Percentiles rank a stretch among this genome's conserved stretches.
Evolutionary conservation across 2,329 filamentous ascomycete genomes (phyloP).

Genomic region (Geoglossum cookeanum): DNA sequence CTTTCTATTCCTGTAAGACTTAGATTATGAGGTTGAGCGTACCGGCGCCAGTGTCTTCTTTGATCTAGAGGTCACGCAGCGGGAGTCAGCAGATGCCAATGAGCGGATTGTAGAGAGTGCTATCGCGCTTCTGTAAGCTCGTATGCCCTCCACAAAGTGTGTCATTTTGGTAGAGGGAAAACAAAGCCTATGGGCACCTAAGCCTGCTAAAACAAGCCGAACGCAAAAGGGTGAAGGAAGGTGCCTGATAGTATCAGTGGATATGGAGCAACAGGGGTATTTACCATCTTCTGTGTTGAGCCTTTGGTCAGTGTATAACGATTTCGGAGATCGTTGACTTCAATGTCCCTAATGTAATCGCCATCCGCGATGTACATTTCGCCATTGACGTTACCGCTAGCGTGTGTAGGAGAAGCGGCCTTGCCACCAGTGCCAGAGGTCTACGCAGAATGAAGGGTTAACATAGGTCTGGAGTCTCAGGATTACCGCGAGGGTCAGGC

Average conservation of each 20-base stretch:
- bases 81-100: slow-evolving; percentile 88
- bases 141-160: slow-evolving; percentile 19
- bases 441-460: slow-evolving; percentile 14
- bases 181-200: slow-evolving; percentile 7
- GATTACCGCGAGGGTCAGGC: slow-evolving; percentile 6
- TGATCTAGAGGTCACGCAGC: slow-evolving; percentile 85
- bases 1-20: slow-evolving; percentile 33
- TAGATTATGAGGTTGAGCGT: slow-evolving; percentile 44
- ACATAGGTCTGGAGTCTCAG: background rate
- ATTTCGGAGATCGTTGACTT: slow-evolving; percentile 94
- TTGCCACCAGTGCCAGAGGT: slow-evolving; percentile 32
- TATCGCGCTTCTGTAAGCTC: slow-evolving; percentile 27
- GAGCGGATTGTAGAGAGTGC: slow-evolving; percentile 30
- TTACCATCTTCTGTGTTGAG: slow-evolving; percentile 99
- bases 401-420: slow-evolving; percentile 29
- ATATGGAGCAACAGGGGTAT: slow-evolving; percentile 47
- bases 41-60: slow-evolving; percentile 99
- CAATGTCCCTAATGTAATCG: slow-evolving; percentile 96
- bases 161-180: slow-evolving; percentile 9
- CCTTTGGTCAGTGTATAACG: slow-evolving; percentile 95
- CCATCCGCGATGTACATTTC: slow-evolving; percentile 92
- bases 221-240: slow-evolving; percentile 16
- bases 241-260: slow-evolving; percentile 43
- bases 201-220: background rate
- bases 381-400: slow-evolving; percentile 46